Base-by-base conservation (phyloP, 352 stramenopile species). In the Elongisporangium undulatum region DNA sequence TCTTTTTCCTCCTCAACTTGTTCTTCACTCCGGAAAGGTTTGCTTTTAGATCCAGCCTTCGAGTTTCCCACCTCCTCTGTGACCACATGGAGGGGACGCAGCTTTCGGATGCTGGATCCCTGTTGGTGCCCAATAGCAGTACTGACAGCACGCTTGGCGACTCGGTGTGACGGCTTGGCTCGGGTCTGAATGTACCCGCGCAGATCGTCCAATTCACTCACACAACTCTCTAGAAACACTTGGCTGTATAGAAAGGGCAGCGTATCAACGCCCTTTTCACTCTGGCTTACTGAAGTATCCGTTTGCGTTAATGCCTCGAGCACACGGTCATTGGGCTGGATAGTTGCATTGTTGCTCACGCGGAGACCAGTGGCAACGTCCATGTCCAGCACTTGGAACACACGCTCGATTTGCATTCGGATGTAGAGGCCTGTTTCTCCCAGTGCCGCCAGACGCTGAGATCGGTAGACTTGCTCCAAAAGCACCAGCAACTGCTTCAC, bases 201-300 rank as follows among this genome's bases (percentile, higher is more conserved):
- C 39, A 87, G 66, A 39, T 87, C 75, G 19, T 86, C 75, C 15
- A 85, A 59, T 49, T 82, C 74, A 56, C 63, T 77, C 20, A 91
- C 66, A 50, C 82, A 91, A 41, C 69, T 82, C 55, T 87, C 72
- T 5, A 89, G 61, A 58, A 88, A 88, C 49, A 91, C 76, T 62
- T 78, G 72, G 41, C 71, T 88, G 62, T 79, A 84, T 29, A 91
- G 63, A 48, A 89, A 91, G 21, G 78, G 77, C n/a, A 89, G 49
- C 1, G 49, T 29, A 49, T 90, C 81, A 59, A 74, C 61, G 39
- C 64, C 70, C 9, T 19, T n/a, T 49, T 63, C 55, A 45, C 34
- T 12, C 4, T 1, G 34, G 12, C 34, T 45, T 17, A 17, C 34
- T 45, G 26, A 38, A 8, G 26, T 2, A 7, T 38, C 26, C 5